Base-by-base conservation (phyloP, 805 yeast species). In the Candida suzukii region DNA sequence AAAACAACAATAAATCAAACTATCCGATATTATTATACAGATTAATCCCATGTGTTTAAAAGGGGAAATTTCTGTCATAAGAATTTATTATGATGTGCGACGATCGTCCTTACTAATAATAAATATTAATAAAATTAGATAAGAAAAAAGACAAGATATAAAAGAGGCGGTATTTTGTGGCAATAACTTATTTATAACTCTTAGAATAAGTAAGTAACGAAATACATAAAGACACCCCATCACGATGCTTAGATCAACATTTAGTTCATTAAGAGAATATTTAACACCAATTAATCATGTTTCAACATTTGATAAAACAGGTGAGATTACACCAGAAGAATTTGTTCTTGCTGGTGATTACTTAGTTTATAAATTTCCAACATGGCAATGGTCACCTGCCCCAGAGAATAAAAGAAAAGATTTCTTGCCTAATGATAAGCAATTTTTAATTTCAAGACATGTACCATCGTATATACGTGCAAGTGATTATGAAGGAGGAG, bases 281-380 rank as follows among this genome's bases (percentile, higher is more conserved):
- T 67, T 93, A 41, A 91, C 99, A 2, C 99, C 99, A 2, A 80
- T 91, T 2, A 74, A 82, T 35, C 87, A 90, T 60, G 75, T 68
- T n/a, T 88, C 97, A 21, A 87, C 93, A 16, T 93, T 88, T 65
- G 70, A 78, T 41, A 64, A 72, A 38, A 85, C 96, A 0, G 99
- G 99, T 4, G 93, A 91, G 58, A 81, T 93, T 39, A 86, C 96
- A 1, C 99, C 99, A 1, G 95, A 87, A 41, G 99, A 93, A 60
- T 93, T 93, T 64, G 91, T 88, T 10, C 70, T 68, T 41, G 97
- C 99, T 3, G 99, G 99, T 19, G 97, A 93, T 60, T 93, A 88
- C 61, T 66, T 93, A 43, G 90, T 82, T 26, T 81, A 79, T 61
- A 86, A 83, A 68, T 93, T 93, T 59, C 98, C 99, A 2, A 93